Evolutionary conservation across 345 rosid species (phyloP), one percentile per base, ranked within the genome.

Genomic region (Citrus reticulata): DNA sequence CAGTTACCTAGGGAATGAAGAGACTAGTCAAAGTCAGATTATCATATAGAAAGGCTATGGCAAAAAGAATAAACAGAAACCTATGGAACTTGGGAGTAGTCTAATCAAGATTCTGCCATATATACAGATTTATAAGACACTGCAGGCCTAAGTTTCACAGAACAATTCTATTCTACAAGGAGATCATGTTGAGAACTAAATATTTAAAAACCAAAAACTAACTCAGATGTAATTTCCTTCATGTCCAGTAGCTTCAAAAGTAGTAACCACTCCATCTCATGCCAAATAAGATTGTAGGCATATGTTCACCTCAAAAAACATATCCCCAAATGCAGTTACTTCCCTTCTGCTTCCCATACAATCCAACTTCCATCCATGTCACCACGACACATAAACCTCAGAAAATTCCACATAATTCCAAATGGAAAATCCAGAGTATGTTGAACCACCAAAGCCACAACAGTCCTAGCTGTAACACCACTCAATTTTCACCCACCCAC

Each of bases 391-490:
- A 68, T 40, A 8, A 61, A 77, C 54, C 75, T 69, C 64, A 72
- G 70, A 66, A 80, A 63, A 70, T 73, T 81, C 20, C 54, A 57
- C 76, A 55, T 76, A 40, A 58, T 35, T 76, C 78, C 75, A 75
- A 71, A 70, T 29, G 24, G 75, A 42, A 78, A 80, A 55, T 63
- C 37, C 34, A 72, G 81, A 87, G 87, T 80, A 79, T 77, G 80
- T 81, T 71, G 55, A 84, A 85, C 71, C 70, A 78, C 83, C 88
- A 84, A 75, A 70, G 39, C 87, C 79, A 82, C 72, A 37, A 70
- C 81, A 80, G 81, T 69, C 77, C 49, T 32, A 61, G n/a, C 63
- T 49, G 49, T 63, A 75, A 13, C 61, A 49, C 71, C 29, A 65
- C 71, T 66, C 46, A 20, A 7, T 66, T 17, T 66, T 20, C 2